A percentile compares a stretch with the other conserved stretches of the same genome.
Conservation (phyloP, 2,329 filamentous ascomycete species). For the Pseudogymnoascus pannorum region DNA sequence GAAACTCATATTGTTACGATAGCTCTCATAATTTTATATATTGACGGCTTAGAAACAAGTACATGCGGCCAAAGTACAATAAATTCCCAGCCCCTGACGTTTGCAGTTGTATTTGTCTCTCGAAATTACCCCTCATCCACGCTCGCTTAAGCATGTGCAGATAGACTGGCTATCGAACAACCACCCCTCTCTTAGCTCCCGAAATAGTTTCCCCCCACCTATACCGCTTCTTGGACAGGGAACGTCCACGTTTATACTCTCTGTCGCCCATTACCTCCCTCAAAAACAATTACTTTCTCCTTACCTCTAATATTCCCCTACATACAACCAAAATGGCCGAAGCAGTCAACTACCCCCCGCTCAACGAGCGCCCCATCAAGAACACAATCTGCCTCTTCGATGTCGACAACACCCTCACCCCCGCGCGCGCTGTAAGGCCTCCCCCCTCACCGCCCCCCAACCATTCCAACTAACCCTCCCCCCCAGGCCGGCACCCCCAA, state of each 20-base stretch:
- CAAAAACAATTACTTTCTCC: background rate
- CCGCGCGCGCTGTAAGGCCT: constrained; percentile 63
- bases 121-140: constrained; percentile 1
- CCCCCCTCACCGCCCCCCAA: constrained; percentile 5
- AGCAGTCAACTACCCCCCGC: constrained; percentile 46
- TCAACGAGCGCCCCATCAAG: constrained; percentile 78
- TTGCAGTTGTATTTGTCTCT: background rate
- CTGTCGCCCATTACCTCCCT: background rate
- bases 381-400: constrained; percentile 95
- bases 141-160: constrained; percentile 3
- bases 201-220: constrained; percentile 7
- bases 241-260: constrained; percentile 5
- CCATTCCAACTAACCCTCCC: constrained; percentile 13
- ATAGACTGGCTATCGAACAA: background rate
- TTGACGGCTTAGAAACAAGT: background rate
- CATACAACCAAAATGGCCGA: constrained; percentile 5
- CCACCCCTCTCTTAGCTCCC: constrained; percentile 8
- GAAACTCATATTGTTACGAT: background rate
- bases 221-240: background rate
- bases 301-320: background rate
- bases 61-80: background rate
- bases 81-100: background rate
- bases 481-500: constrained; percentile 62
- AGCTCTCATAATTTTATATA: background rate
- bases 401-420: constrained; percentile 87